phyloP scores from a whole-genome alignment of 768 basidiomycete genomes.

The Saitozyma podzolica region DNA sequence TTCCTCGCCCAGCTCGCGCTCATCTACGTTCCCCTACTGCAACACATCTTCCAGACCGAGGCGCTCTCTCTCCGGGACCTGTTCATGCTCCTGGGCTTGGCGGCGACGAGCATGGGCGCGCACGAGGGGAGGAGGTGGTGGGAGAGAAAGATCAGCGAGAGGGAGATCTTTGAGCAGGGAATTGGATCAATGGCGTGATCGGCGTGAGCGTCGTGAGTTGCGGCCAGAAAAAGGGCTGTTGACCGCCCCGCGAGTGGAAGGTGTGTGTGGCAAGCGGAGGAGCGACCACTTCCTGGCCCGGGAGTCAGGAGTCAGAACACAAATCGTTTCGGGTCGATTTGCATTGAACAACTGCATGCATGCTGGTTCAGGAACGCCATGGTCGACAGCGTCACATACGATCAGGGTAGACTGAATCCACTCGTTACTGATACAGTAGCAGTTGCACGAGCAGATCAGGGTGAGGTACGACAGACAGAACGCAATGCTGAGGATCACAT shows the following conservation, averaged over 20 bases:
- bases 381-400: neutral
- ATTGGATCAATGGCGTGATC: conserved; percentile 18
- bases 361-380: neutral
- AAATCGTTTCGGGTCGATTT: neutral
- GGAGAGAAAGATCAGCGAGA: conserved; percentile 61
- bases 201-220: too few relatives aligned
- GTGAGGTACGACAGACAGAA: neutral
- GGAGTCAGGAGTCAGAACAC: neutral
- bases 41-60: conserved; percentile 90
- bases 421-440: neutral
- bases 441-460: neutral
- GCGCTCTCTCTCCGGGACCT: conserved; percentile 71
- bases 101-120: conserved; percentile 63
- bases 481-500: neutral
- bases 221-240: neutral
- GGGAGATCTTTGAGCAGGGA: conserved; percentile 26
- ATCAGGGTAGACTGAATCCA: neutral
- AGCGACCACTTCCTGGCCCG: neutral
- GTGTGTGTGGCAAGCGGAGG: neutral
- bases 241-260: neutral
- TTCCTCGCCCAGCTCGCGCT: conserved; percentile 79
- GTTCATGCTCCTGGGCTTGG: conserved; percentile 67
- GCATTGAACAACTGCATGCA: neutral
- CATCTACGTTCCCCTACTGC: conserved; percentile 88
- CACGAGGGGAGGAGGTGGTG: conserved; percentile 79